These are phyloP conservation scores for Chrysochromulina tobinii DNA, from an alignment of 78 protist species.

Conservation along the genomic window DNA sequence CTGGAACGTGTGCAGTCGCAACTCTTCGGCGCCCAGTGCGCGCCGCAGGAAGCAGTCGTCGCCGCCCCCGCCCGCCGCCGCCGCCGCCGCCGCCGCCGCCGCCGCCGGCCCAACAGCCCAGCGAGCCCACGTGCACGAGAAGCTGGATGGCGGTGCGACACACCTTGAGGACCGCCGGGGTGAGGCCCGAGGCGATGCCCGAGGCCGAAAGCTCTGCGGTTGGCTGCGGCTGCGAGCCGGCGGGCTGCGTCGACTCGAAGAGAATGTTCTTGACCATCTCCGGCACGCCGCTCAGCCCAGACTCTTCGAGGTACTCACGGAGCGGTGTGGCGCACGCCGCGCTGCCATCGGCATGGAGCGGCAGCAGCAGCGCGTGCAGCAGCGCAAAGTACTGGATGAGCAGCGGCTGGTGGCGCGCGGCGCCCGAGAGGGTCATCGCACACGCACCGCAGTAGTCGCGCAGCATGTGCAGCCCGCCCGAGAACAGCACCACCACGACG, in stretches of 20 bases:
- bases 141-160: neutral
- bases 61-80: too few species aligned
- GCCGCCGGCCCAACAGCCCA: neutral
- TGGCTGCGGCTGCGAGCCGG: neutral
- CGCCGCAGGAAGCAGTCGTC: neutral
- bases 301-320: neutral
- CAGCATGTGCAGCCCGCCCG: neutral
- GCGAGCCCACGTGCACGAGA: constrained; percentile 14
- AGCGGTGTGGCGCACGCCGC: neutral
- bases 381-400: neutral
- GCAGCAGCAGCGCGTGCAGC: constrained; percentile 23
- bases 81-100: too few species aligned
- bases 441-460: neutral
- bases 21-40: neutral
- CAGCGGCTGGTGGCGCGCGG: neutral
- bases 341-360: neutral
- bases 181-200: neutral
- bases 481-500: neutral
- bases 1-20: neutral
- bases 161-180: neutral
- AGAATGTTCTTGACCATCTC: neutral
- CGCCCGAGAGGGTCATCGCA: neutral
- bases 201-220: neutral
- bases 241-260: neutral
- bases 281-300: neutral